Evolutionary conservation across 116 monocot genomes (phyloP), one percentile per base, ranked within the genome.

Genomic region (Dioscorea cayenensis): DNA sequence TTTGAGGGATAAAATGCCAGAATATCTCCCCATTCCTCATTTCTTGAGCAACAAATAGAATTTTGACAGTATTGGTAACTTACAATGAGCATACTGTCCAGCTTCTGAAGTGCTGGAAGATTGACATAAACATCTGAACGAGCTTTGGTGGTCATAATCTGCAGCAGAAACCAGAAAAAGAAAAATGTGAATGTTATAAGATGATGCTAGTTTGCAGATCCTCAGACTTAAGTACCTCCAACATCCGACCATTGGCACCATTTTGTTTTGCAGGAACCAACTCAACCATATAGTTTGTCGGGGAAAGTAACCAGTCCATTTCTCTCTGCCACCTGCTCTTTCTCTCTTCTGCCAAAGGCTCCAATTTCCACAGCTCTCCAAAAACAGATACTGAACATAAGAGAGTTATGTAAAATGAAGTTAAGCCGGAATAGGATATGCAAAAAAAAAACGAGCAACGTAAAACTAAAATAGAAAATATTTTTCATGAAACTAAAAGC

Each of bases 251-350:
- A 86, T 91, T 87, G 28, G 75, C 82, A 0, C 89, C 85, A 67
- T 63, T 89, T 82, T 99, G 99, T 80, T 84, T 81, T 80, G 85
- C 82, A 71, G 99, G 94, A 60, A 99, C 99, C 37, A 99, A 77
- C 75, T 99, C 99, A 51, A 94, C 91, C 91, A 99, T 99, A 68
- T 89, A 87, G 72, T 79, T 91, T 0, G 99, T 86, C 49, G 91
- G 94, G 23, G 85, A 99, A 6, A 99, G 89, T 22, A 99, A 69
- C 99, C 94, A 99, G 58, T 91, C 91, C 89, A 99, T 94, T 80
- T 99, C 99, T 64, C 80, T 82, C 14, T 73, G 55, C 99, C 99
- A 99, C 63, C 75, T 89, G 71, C 69, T 71, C 77, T 99, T 99
- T 82, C 77, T 91, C 55, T 85, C 94, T 18, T 80, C 82, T 23